Base-by-base conservation (phyloP, 2,329 filamentous ascomycete genomes). In the Acephala macrosclerotiorum region DNA sequence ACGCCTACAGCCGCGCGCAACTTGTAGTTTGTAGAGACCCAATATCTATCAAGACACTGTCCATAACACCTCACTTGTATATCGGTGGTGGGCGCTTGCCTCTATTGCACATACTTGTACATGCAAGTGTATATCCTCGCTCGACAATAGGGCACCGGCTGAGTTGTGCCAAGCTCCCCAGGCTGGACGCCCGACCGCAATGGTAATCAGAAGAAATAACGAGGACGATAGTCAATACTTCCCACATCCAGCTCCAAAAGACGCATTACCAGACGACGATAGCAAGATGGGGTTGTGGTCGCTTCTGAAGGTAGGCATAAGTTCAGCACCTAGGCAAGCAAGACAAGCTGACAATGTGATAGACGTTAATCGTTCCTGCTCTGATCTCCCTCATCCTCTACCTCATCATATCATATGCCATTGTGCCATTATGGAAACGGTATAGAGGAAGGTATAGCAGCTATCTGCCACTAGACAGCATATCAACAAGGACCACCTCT, bases 291-390 rank as follows among this genome's bases (percentile, higher is more conserved):
- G 70, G n/a, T 65, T 74, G 26, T 51, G 72, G 22, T 74, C 74
- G 11, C 65, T 78, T 29, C 58, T 77, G 26, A 75, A 76, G 70
- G 74, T 75, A 69, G 40, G 66, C 29, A 14, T 26, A 33, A 33
- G 29, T 9, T 33, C 16, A 47, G 16, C 53, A 56, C 49, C 20
- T 20, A 14, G 47, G 18, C 22, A 26, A 20, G 42, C 33, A 14
- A 26, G 47, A 51, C 35, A 26, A 18, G 53, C 68, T 72, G 60
- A 73, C 66, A 53, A 33, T 38, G 12, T 33, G 51, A 7, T 73
- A 94, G 91, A 91, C 89, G 5, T 80, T 94, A 68, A 77, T 93
- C 72, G 80, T 92, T 69, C 91, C 91, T 38, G 90, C 90, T 61
- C 73, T 89, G 74, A 89, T 93, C 74, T 91, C 91, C 55, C 83